A percentile compares a stretch with the other conserved stretches of the same genome.
phyloP scores from a whole-genome alignment of 805 yeast species.

The Debaryomyces tyrocola region DNA sequence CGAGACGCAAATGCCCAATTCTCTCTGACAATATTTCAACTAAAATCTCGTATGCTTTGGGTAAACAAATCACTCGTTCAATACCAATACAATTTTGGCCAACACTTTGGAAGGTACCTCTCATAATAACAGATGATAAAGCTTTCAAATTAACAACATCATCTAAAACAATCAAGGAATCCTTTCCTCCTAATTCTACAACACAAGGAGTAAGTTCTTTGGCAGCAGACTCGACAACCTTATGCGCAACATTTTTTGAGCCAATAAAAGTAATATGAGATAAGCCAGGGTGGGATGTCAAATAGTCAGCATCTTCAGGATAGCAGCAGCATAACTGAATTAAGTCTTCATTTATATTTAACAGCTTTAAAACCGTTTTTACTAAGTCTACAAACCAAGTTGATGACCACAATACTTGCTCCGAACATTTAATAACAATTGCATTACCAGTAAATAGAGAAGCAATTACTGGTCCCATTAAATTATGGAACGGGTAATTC shows the following conservation, averaged over 20 bases:
- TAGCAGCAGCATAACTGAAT: slow-evolving; percentile 88
- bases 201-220: slow-evolving; percentile 90
- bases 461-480: slow-evolving; percentile 90
- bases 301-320: slow-evolving; percentile 84
- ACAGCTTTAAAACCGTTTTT: slow-evolving; percentile 65
- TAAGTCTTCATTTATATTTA: slow-evolving; percentile 76
- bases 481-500: slow-evolving; percentile 96
- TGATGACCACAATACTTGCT: slow-evolving; percentile 94
- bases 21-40: slow-evolving; percentile 57
- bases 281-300: slow-evolving; percentile 80
- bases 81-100: slow-evolving; percentile 99
- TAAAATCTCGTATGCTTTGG: slow-evolving; percentile 62
- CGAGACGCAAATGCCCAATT: slow-evolving; percentile 65
- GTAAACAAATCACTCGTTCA: slow-evolving; percentile 86
- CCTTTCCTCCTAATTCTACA: slow-evolving; percentile 96
- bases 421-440: slow-evolving; percentile 90
- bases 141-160: slow-evolving; percentile 64
- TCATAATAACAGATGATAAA: slow-evolving; percentile 68
- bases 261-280: slow-evolving; percentile 94
- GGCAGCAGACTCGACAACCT: slow-evolving; percentile 81
- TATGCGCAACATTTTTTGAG: slow-evolving; percentile 90
- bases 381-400: slow-evolving; percentile 72
- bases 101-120: slow-evolving; percentile 96
- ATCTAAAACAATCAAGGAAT: slow-evolving; percentile 83
- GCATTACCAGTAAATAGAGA: slow-evolving; percentile 90